phyloP scores from a whole-genome alignment of 2,329 filamentous ascomycete species.

The Talaromyces sp. region DNA sequence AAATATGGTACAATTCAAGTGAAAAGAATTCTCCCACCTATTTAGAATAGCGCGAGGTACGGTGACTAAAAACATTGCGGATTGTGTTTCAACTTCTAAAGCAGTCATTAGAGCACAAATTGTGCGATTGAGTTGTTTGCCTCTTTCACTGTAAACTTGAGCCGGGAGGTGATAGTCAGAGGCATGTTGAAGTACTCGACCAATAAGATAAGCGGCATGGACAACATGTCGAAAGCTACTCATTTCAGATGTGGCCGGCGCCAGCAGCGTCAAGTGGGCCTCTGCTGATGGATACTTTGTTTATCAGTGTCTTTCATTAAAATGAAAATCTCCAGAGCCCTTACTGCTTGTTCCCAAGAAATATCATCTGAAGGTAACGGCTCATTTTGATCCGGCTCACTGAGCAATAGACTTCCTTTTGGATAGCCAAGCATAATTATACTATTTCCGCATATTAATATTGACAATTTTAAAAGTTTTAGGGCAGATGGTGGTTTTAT shows the following conservation, averaged over 20 bases:
- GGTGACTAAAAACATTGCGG: constrained; percentile 8
- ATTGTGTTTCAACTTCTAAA: constrained; percentile 11
- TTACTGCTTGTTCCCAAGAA: constrained; percentile 12
- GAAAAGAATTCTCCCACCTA: neutral
- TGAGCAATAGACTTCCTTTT: constrained; percentile 3
- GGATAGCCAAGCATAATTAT: constrained; percentile 13
- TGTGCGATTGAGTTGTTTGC: constrained; percentile 12
- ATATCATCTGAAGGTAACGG: constrained; percentile 10
- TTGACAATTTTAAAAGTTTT: neutral
- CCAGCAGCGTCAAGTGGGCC: constrained; percentile 9
- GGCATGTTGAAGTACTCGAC: constrained; percentile 10
- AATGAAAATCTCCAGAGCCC: neutral
- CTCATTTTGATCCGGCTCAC: constrained; percentile 7
- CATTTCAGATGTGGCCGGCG: constrained; percentile 13
- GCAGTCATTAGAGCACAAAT: constrained; percentile 9
- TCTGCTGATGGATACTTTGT: neutral
- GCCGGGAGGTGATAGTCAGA: constrained; percentile 5
- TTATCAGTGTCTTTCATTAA: neutral
- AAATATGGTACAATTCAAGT: neutral
- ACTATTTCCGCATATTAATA: neutral
- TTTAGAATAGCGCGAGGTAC: constrained; percentile 13
- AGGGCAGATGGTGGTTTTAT: neutral
- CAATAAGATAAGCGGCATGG: constrained; percentile 13
- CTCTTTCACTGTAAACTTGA: neutral
- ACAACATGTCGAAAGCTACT: constrained; percentile 13